Evolutionary conservation across 352 stramenopile species (phyloP).

Genomic region (Phytophthora sp.): DNA sequence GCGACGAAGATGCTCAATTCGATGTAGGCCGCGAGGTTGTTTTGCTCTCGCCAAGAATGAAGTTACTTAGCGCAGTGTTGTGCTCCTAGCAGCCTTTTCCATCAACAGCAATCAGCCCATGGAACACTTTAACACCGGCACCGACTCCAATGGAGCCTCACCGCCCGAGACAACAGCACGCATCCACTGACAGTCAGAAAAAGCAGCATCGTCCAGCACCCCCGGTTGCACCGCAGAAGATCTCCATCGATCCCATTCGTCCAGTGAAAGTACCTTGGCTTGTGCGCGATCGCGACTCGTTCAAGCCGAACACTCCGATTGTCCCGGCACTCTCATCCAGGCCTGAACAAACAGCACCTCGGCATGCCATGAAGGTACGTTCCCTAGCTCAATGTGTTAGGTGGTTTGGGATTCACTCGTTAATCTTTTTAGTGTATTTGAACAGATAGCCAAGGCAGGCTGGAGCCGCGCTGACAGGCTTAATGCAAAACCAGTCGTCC

Average conservation of each 20-base stretch:
- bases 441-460: conserved; percentile 24
- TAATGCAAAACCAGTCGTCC: conserved; percentile 46
- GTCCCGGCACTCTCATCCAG: not conserved
- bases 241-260: conserved; percentile 24
- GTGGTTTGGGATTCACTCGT: not conserved
- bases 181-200: not conserved
- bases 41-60: too few relatives aligned
- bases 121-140: conserved; percentile 18
- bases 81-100: conserved; percentile 7
- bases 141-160: conserved; percentile 23
- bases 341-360: conserved; percentile 2
- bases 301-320: conserved; percentile 7
- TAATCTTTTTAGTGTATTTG: not conserved
- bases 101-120: conserved; percentile 25
- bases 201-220: conserved; percentile 12
- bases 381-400: not conserved
- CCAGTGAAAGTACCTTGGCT: conserved; percentile 29
- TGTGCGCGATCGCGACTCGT: not conserved
- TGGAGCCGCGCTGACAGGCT: conserved; percentile 19
- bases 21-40: too few relatives aligned
- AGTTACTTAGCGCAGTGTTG: not conserved
- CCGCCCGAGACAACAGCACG: conserved; percentile 6
- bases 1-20: conserved; percentile 6
- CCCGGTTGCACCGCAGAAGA: conserved; percentile 14
- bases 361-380: conserved; percentile 18